Evolutionary conservation across 1,284 basidiomycete species (phyloP).

Genomic region (Rhodofomes roseus): DNA sequence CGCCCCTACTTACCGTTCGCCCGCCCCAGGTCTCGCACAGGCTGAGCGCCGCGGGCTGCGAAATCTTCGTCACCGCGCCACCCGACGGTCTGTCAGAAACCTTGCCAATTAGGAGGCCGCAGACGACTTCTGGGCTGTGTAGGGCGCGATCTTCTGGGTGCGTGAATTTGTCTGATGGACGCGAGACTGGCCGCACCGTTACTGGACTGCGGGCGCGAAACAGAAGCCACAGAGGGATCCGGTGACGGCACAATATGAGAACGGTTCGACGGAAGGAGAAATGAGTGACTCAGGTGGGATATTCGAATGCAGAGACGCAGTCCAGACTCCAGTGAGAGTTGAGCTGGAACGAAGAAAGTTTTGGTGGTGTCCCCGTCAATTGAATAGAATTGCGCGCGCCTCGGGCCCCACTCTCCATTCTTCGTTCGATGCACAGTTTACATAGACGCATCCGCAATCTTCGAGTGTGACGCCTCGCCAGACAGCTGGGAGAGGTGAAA

Average conservation of each 20-base stretch:
- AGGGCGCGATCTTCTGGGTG: background rate
- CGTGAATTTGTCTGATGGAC: background rate
- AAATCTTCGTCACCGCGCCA: background rate
- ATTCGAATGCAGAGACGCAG: too few relatives aligned
- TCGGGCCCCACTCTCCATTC: background rate
- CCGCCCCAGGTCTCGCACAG: too few relatives aligned
- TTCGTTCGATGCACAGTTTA: background rate
- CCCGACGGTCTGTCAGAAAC: background rate
- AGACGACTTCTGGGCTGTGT: too few relatives aligned
- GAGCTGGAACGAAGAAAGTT: background rate
- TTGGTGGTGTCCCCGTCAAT: background rate
- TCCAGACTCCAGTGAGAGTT: too few relatives aligned
- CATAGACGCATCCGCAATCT: background rate
- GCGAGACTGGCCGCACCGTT: background rate
- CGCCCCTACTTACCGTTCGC: background rate
- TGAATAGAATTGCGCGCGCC: background rate
- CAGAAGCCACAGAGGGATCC: background rate
- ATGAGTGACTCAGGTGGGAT: background rate
- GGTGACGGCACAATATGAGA: background rate
- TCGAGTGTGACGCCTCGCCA: background rate
- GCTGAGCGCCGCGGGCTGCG: background rate
- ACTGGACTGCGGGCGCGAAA: background rate
- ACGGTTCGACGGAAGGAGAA: background rate
- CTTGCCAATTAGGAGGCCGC: background rate
- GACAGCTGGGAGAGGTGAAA: too few relatives aligned